Evolutionary conservation across 164 flowering plant genomes (phyloP).

Genomic region (Euptelea pleiosperma): DNA sequence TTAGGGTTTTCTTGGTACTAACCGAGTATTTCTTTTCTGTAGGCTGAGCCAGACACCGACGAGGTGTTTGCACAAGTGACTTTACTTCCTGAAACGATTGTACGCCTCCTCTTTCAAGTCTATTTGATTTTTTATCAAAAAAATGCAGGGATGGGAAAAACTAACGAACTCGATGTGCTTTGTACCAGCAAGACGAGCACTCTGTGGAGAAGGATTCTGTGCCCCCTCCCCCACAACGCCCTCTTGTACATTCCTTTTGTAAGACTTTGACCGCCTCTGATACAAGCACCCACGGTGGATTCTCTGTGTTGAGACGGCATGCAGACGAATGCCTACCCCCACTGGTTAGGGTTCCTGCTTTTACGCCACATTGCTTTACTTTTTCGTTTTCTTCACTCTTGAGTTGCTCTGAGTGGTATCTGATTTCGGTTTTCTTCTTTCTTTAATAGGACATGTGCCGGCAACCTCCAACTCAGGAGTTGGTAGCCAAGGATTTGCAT

Average conservation of each 20-base stretch:
- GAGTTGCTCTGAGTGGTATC: background rate
- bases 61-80: constrained; percentile 86
- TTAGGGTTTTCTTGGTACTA: constrained; percentile 1
- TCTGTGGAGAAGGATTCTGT: constrained; percentile 46
- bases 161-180: background rate
- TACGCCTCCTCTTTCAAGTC: constrained; percentile 33
- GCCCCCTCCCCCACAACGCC: constrained; percentile 48
- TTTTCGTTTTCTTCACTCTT: background rate
- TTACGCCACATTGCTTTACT: too few species aligned
- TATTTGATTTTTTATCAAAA: too few species aligned
- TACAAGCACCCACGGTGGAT: constrained; percentile 95
- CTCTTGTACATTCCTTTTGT: constrained; percentile 87
- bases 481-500: constrained; percentile 93
- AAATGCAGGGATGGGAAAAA: background rate
- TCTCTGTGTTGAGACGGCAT: constrained; percentile 83
- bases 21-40: background rate
- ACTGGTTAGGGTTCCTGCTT: constrained; percentile 48
- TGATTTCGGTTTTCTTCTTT: background rate
- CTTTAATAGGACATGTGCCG: constrained; percentile 76
- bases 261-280: constrained; percentile 93
- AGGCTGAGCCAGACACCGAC: constrained; percentile 88
- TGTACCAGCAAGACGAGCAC: constrained; percentile 64
- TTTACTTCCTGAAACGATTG: constrained; percentile 66
- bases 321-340: constrained; percentile 96
- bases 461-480: constrained; percentile 96